Evolutionary conservation across 164 flowering plant genomes (phyloP).

Genomic region (Piper longum): DNA sequence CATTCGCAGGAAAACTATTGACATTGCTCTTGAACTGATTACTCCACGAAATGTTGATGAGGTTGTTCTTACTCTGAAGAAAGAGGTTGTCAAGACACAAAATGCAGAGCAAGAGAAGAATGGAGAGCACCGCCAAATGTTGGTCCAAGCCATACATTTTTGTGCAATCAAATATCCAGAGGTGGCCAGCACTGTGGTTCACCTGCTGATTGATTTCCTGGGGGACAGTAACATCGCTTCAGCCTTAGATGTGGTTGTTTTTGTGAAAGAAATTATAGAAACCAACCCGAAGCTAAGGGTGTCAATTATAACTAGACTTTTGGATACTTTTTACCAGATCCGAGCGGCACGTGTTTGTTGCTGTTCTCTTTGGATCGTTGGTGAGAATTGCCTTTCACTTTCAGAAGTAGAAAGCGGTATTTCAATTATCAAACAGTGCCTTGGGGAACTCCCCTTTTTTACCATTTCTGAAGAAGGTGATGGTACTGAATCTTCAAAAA

Average conservation of each 20-base stretch:
- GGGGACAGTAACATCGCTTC: conserved; percentile 88
- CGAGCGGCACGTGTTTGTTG: conserved; percentile 85
- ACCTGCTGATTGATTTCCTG: conserved; percentile 92
- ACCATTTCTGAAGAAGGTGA: conserved; percentile 59
- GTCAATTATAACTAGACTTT: conserved; percentile 72
- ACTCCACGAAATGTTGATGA: conserved; percentile 83
- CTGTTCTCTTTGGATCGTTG: conserved; percentile 92
- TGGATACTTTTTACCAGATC: conserved; percentile 88
- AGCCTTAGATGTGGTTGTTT: conserved; percentile 75
- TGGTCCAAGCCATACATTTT: conserved; percentile 87
- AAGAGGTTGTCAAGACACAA: conserved; percentile 94
- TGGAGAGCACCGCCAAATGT: conserved; percentile 91
- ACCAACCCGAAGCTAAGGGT: conserved; percentile 82
- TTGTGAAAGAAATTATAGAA: conserved; percentile 84
- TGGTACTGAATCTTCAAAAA: conserved; percentile 25
- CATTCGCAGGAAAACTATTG: conserved; percentile 78
- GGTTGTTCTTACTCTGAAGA: conserved; percentile 79
- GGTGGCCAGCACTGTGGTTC: conserved; percentile 94
- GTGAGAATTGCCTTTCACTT: conserved; percentile 79
- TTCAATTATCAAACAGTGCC: conserved; percentile 78
- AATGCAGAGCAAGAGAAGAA: conserved; percentile 85
- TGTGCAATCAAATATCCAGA: conserved; percentile 95
- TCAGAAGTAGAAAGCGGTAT: conserved; percentile 89
- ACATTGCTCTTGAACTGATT: conserved; percentile 76
- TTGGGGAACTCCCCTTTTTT: conserved; percentile 84